Percentiles rank a stretch among this genome's conserved stretches.
Conservation (phyloP, 495 filamentous ascomycete species). For the Penicillium roqueforti region DNA sequence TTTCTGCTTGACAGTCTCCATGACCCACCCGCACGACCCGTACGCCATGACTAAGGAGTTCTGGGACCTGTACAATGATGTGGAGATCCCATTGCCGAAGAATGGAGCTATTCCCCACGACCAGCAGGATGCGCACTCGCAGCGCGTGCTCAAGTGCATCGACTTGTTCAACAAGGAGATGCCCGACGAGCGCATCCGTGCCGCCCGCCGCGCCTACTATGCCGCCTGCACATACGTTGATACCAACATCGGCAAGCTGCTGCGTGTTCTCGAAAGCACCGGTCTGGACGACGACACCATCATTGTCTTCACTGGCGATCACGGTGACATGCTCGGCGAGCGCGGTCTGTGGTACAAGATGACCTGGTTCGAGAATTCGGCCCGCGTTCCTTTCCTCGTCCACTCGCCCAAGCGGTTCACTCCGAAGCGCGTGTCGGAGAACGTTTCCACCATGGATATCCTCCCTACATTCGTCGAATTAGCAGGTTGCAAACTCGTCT, state of each 20-base stretch:
- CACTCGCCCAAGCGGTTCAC: conserved; percentile 63
- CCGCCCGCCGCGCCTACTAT: conserved; percentile 80
- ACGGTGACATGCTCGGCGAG: conserved; percentile 91
- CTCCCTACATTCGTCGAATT: conserved; percentile 79
- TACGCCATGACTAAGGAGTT: conserved; percentile 86
- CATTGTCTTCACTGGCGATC: conserved; percentile 81
- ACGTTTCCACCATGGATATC: conserved; percentile 82
- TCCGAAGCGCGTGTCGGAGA: conserved; percentile 65
- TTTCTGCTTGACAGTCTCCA: conserved; percentile 83
- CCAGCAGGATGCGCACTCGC: conserved; percentile 76
- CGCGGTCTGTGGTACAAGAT: conserved; percentile 93
- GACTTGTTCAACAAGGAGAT: conserved; percentile 74
- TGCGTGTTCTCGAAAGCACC: conserved; percentile 67
- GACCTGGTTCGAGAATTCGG: conserved; percentile 81
- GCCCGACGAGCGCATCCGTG: conserved; percentile 71
- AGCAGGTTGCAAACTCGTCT: conserved; percentile 59
- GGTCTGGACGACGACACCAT: conserved; percentile 76
- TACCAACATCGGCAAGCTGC: conserved; percentile 75
- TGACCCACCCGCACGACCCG: conserved; percentile 88
- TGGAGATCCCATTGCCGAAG: conserved; percentile 78
- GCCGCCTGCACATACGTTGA: conserved; percentile 87
- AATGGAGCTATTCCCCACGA: conserved; percentile 64
- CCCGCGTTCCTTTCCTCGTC: conserved; percentile 76
- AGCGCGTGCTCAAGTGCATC: conserved; percentile 74
- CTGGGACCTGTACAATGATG: conserved; percentile 82